Base-by-base conservation (phyloP, 192 early-diverging fungal genomes). In the Cladochytrium replicatum region DNA sequence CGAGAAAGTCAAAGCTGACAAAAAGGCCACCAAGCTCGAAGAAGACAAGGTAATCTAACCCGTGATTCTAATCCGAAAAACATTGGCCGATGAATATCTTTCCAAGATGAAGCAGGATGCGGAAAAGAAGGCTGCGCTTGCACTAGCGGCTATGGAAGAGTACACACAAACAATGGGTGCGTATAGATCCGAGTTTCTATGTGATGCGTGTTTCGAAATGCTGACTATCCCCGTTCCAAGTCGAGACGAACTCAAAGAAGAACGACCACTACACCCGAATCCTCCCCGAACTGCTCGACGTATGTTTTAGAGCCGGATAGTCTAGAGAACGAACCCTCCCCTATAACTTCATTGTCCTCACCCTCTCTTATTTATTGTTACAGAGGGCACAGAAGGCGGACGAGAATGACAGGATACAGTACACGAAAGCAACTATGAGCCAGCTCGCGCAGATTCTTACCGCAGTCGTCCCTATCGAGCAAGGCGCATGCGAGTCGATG, bases 171-270 rank as follows among this genome's bases (percentile, higher is more conserved):
- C 54, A 27, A 67, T 72, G 4, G 56, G 61, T 68, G 41, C 6
- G 45, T 2, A 27, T 15, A 4, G 4, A 31, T 6, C 15, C 24
- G n/a, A n/a, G n/a, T n/a, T n/a, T n/a, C n/a, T n/a, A n/a, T n/a
- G n/a, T n/a, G n/a, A n/a, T n/a, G n/a, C n/a, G n/a, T n/a, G n/a
- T n/a, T n/a, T 11, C 29, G 5, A 11, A 3, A 30, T 8, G 29
- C 24, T 45, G 4, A 60, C 21, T 26, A 37, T 4, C 4, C 6
- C 2, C 8, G 13, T 15, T 25, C 25, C 2, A 50, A 69, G 68
- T 48, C 9, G 61, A 69, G 29, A 64, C 65, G 9, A 73, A 73
- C 47, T 44, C 37, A 8, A 53, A 43, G 26, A 73, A 73, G 39
- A 49, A 48, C 24, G 54, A 34, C 21, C 50, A 51, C 41, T 73